These are phyloP conservation scores for Didymella glomerata DNA, from an alignment of 2,329 filamentous ascomycete species.

Conservation along the genomic window DNA sequence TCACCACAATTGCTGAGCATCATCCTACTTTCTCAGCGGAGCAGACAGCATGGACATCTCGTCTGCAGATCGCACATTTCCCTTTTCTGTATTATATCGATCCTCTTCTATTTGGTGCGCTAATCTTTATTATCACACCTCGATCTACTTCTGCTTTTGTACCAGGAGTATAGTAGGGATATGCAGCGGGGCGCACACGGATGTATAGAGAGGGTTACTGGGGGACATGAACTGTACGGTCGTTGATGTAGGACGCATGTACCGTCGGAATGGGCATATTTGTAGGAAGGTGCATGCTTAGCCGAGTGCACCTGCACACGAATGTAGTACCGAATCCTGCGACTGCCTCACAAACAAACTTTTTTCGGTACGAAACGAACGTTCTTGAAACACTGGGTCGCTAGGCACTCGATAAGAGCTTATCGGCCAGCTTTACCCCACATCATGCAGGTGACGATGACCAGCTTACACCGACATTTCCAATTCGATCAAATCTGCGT, in stretches of 20 bases:
- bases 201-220: slow-evolving; percentile 10
- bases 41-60: slow-evolving; percentile 5
- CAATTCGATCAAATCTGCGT: not conserved
- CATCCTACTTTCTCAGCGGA: slow-evolving; percentile 10
- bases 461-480: slow-evolving; percentile 17
- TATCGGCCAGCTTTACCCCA: slow-evolving; percentile 9
- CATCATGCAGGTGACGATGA: slow-evolving; percentile 1
- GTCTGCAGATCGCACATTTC: slow-evolving; percentile 11
- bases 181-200: slow-evolving; percentile 14
- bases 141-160: slow-evolving; percentile 7
- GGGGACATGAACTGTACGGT: slow-evolving; percentile 11
- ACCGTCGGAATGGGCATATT: slow-evolving; percentile 1
- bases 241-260: slow-evolving; percentile 5
- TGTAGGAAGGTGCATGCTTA: slow-evolving; percentile 4
- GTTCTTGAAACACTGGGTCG: not conserved
- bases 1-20: slow-evolving; percentile 3
- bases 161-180: slow-evolving; percentile 14
- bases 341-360: too few species aligned
- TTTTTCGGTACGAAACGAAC: too few species aligned
- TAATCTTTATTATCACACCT: slow-evolving; percentile 18
- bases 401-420: slow-evolving; percentile 7
- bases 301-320: slow-evolving; percentile 4
- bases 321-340: slow-evolving; percentile 6
- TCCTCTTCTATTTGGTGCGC: slow-evolving; percentile 13
- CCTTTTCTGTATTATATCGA: slow-evolving; percentile 15